Base-by-base conservation (phyloP, 805 yeast species). In the Hanseniaspora guilliermondii region DNA sequence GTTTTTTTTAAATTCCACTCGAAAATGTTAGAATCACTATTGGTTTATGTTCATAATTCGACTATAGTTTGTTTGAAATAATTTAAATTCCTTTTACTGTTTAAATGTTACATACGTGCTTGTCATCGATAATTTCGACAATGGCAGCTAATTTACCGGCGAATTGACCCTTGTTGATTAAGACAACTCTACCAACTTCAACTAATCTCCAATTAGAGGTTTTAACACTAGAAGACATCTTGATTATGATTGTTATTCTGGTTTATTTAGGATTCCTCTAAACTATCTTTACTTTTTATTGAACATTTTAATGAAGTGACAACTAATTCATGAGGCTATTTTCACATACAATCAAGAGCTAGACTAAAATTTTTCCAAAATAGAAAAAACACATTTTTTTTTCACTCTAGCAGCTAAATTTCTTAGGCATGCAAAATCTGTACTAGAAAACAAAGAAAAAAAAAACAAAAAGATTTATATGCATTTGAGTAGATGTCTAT, bases 151-250 rank as follows among this genome's bases (percentile, higher is more conserved):
- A 82, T 77, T 87, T 86, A 67, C 85, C 85, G 61, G 81, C 74
- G 67, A 68, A 69, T 61, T 74, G 71, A 70, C 87, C 86, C 76
- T 83, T 79, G 83, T 81, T 80, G 73, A 91, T 73, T 72, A 91
- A 84, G 74, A 89, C 96, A 73, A 93, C 86, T 80, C 99, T 96
- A 76, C 98, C 98, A 73, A 89, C 86, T 82, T 91, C 96, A 75
- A 93, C 98, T 72, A 81, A 82, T 86, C 96, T 87, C 97, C 97
- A 93, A 91, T 86, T 86, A 75, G 95, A 79, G 74, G 95, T 86
- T 80, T 87, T 85, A 75, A 93, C 93, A 73, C 85, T 75, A 72
- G 87, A 73, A 67, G 86, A 80, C 86, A 81, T 79, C 69, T 67
- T 69, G 65, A 60, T 41, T 52, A 37, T 44, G 25, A 30, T 32